Evolutionary conservation across 192 early-diverging fungal genomes (phyloP), one percentile per base, ranked within the genome.

Genomic region (Entomortierella lignicola): DNA sequence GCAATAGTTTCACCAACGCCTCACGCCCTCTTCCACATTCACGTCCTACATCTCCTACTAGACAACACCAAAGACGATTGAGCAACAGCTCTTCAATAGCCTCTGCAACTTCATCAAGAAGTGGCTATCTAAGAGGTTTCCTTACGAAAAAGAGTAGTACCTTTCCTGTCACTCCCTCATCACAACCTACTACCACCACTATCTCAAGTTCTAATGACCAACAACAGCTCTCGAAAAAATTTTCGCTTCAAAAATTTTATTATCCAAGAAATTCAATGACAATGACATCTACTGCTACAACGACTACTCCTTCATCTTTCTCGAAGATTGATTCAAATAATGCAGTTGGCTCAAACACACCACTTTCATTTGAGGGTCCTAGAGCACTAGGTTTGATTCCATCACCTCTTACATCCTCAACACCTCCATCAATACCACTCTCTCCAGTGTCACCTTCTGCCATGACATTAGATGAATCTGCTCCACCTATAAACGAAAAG

Each of bases 161-260:
- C 55, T 21, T 44, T 27, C 56, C 62, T 31, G 13, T 31, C 21
- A 23, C 43, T 54, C 59, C 31, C 26, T 42, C 54, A 12, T n/a
- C 55, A 50, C 8, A 23, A 0, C 27, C 62, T 26, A 60, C 71
- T 6, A 25, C 62, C 17, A 4, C 34, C 34, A 7, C 34, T 37
- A 37, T 37, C 34, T n/a, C n/a, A n/a, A 37, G 10, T 10, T 10
- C 34, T 37, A 37, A 37, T 37, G 34, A 37, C 34, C 34, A 37
- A 10, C 34, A 37, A 37, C 10, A 10, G 34, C 34, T 4, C 34
- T 39, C 62, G 1, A 60, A 57, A 43, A 47, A 51, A n/a, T 79
- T 79, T 57, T 70, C 75, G 3, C 75, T 79, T 13, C 75, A 79
- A 70, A 79, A 70, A 55, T 70, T 60, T 39, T 79, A 79, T 29